Conservation (phyloP, 805 yeast species). For the Blastobotrys terrestris region DNA sequence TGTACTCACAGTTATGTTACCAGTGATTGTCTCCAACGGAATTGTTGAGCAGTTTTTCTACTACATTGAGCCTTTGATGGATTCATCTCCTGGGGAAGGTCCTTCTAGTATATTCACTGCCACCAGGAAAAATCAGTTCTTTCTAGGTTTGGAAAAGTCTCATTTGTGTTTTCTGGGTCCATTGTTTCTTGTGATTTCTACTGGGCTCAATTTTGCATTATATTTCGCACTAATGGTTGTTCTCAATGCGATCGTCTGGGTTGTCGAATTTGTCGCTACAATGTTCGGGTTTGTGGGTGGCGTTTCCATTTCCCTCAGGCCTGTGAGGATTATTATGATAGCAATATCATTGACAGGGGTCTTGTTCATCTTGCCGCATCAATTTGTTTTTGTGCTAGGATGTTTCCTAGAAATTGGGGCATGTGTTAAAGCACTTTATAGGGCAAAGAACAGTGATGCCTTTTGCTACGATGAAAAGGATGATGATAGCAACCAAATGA, state of each 20-base stretch:
- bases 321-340: background rate
- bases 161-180: constrained; percentile 55
- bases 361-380: background rate
- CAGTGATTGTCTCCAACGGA: constrained; percentile 20
- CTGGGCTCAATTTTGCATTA: constrained; percentile 25
- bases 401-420: background rate
- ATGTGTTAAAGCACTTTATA: background rate
- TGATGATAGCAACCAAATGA: background rate
- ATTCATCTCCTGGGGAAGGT: constrained; percentile 16
- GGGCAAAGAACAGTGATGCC: background rate
- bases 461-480: background rate
- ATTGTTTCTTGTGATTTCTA: constrained; percentile 43
- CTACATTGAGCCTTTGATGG: constrained; percentile 46
- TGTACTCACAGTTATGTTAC: constrained; percentile 25
- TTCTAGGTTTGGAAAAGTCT: constrained; percentile 58
- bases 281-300: background rate
- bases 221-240: background rate
- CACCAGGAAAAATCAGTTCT: constrained; percentile 26
- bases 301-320: background rate
- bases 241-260: background rate
- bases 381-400: background rate
- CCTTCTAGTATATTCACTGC: constrained; percentile 24
- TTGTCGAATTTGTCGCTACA: constrained; percentile 3
- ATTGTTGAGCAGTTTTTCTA: constrained; percentile 24
- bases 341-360: background rate